These are phyloP conservation scores for Scedosporium boydii DNA, from an alignment of 2,329 filamentous ascomycete genomes.

Conservation along the genomic window DNA sequence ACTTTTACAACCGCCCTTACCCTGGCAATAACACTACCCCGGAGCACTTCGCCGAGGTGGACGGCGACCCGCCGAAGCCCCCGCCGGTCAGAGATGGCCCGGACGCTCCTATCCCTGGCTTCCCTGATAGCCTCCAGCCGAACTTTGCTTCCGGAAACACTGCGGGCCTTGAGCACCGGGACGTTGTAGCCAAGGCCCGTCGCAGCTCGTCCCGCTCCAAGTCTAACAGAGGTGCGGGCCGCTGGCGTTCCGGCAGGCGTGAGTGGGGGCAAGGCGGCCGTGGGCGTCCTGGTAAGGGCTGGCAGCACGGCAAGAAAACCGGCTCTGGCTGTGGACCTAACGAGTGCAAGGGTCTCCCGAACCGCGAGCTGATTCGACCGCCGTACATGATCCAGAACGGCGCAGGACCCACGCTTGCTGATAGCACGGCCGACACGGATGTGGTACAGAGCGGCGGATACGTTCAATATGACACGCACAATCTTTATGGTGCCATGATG, in stretches of 20 bases:
- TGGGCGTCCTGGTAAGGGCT: constrained; percentile 6
- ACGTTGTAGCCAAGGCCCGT: neutral
- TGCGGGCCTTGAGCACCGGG: neutral
- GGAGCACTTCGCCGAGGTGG: constrained; percentile 23
- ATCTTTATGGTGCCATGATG: constrained; percentile 72
- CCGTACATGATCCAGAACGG: constrained; percentile 18
- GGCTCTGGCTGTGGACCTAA: constrained; percentile 14
- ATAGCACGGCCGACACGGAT: constrained; percentile 57
- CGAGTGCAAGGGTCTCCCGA: constrained; percentile 16
- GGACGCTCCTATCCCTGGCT: constrained; percentile 11
- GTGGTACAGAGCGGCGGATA: constrained; percentile 59
- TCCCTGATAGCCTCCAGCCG: neutral
- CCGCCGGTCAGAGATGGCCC: constrained; percentile 44
- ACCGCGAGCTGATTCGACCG: constrained; percentile 14
- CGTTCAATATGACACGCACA: constrained; percentile 66
- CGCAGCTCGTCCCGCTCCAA: neutral
- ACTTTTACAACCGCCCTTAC: constrained; percentile 17
- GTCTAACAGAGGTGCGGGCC: neutral
- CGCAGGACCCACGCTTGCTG: constrained; percentile 29
- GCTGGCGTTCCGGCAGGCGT: constrained; percentile 11
- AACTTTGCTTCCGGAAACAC: neutral
- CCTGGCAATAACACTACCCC: constrained; percentile 24
- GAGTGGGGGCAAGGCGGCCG: constrained; percentile 11
- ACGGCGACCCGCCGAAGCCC: constrained; percentile 46
- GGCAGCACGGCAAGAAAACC: constrained; percentile 14